Base-by-base conservation (phyloP, 2,329 filamentous ascomycete genomes). In the Penicillium sp. region DNA sequence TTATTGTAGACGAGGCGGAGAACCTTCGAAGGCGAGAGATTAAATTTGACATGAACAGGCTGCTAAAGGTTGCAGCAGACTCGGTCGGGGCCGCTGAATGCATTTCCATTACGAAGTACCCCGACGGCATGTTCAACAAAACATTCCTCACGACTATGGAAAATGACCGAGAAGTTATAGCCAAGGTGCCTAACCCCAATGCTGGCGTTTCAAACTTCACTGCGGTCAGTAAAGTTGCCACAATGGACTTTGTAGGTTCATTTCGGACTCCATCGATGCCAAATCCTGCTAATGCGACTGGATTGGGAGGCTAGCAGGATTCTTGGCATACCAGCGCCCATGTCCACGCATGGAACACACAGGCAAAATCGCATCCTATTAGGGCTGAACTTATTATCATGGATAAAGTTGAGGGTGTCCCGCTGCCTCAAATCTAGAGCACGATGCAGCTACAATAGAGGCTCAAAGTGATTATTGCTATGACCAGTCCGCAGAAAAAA, bases 161-260 rank as follows among this genome's bases (percentile, higher is more conserved):
- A 11, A 59, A 75, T 63, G 68, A 67, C 16, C 59, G 41, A 33
- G 65, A 68, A 53, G 60, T 73, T n/a, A 36, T 76, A 40, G 70
- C 67, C 16, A 71, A 72, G 43, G 60, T 75, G 7, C 72, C 72
- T 4, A 74, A 75, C 50, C 70, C 68, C 1, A 68, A 68, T 43
- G 70, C 71, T 50, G 59, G 68, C 11, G 60, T 69, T 19, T 54
- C 66, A 49, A 63, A 65, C 43, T 66, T 69, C 16, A 69, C 68
- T 23, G 68, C 71, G 13, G 72, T 71, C n/a, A 75, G 72, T 59
- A 71, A 76, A 58, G 72, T 74, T n/a, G 72, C 74, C 34, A 75
- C 65, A 5, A 63, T 66, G 58, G 59, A 67, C 21, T 66, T 68
- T 27, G 60, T 68, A 53, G 15, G 58, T 60, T 53, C 1, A 53